Conservation (phyloP, 208 protist genomes). For the Naegleria gruberi region DNA sequence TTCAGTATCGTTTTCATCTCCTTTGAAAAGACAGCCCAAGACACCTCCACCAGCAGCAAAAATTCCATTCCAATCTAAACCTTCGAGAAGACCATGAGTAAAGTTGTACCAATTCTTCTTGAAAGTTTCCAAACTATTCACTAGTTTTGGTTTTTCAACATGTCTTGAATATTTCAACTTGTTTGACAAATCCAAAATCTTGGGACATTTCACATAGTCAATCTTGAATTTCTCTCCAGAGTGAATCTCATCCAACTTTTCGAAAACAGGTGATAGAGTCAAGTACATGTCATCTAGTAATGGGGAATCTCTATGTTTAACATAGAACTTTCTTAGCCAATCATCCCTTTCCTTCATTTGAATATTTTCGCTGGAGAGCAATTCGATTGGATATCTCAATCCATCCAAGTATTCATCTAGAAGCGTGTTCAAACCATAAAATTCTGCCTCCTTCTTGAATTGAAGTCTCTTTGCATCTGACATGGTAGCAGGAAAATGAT, state of each 20-base stretch:
- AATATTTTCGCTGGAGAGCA: not conserved
- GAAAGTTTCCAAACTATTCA: not conserved
- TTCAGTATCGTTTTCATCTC: no score
- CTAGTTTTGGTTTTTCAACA: not conserved
- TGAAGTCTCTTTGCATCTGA: not conserved
- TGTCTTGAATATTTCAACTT: not conserved
- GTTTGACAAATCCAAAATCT: not conserved
- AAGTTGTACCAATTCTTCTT: not conserved
- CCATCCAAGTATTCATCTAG: not conserved
- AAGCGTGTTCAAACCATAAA: not conserved
- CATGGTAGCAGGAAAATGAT: no score
- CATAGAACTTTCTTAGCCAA: not conserved
- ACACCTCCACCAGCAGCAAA: constrained; percentile 2
- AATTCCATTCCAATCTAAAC: not conserved
- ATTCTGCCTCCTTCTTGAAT: not conserved
- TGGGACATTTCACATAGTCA: not conserved
- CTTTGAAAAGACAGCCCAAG: no score
- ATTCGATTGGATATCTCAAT: not conserved
- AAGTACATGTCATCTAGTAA: not conserved
- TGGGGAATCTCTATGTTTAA: not conserved
- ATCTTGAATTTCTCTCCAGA: not conserved
- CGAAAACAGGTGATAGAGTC: not conserved
- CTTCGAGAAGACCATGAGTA: not conserved
- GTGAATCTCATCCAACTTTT: not conserved
- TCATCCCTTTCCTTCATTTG: not conserved